Evolutionary conservation across 129 eudicot genomes (phyloP).

Genomic region (Artemisia annua): DNA sequence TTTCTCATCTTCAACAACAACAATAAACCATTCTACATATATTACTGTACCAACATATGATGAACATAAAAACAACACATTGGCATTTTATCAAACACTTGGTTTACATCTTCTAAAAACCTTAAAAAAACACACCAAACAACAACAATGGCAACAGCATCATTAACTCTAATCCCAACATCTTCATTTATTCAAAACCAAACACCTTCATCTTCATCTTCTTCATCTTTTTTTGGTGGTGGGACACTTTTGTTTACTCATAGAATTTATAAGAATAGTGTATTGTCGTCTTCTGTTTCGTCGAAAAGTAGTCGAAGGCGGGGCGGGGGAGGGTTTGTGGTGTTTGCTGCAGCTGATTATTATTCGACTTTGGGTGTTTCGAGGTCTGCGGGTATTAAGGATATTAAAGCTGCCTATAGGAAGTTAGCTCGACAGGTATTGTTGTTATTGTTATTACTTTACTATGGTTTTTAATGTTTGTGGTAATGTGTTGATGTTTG

Average conservation of each 20-base stretch:
- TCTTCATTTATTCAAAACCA: constrained; percentile 41
- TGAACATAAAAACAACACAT: constrained; percentile 1
- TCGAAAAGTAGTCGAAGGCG: constrained; percentile 41
- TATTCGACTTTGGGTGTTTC: constrained; percentile 94
- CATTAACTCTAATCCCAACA: constrained; percentile 47
- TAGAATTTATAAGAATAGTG: constrained; percentile 20
- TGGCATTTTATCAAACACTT: constrained; percentile 31
- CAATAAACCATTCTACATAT: not conserved
- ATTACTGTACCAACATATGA: not conserved
- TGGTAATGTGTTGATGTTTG: not conserved
- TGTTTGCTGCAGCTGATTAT: constrained; percentile 84
- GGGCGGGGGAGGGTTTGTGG: constrained; percentile 43
- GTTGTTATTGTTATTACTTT: too few relatives aligned
- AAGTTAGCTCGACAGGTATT: constrained; percentile 90
- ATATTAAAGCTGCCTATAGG: constrained; percentile 91
- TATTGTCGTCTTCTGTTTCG: constrained; percentile 35
- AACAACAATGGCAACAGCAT: constrained; percentile 41
- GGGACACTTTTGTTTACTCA: constrained; percentile 38
- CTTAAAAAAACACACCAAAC: not conserved
- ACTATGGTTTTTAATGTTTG: not conserved
- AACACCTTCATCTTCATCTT: constrained; percentile 37
- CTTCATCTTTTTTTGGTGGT: constrained; percentile 54
- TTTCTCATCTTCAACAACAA: constrained; percentile 19
- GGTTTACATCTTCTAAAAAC: constrained; percentile 22
- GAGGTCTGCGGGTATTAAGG: constrained; percentile 69